Evolutionary conservation across 2,329 filamentous ascomycete species (phyloP).

Genomic region (Chalara sp.): DNA sequence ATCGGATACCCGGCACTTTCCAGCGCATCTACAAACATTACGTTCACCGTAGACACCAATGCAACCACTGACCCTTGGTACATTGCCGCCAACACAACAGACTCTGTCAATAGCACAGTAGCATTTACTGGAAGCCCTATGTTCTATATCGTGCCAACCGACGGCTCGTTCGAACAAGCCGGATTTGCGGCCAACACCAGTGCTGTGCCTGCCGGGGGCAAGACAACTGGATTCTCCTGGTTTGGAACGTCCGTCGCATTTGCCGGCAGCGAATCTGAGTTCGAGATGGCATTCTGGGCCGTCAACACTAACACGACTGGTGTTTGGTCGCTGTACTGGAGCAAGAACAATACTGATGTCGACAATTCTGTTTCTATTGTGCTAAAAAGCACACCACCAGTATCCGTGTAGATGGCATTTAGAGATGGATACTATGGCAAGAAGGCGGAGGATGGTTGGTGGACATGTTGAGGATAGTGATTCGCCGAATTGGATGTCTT

Average conservation of each 20-base stretch:
- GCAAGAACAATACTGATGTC: background rate
- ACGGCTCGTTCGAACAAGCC: background rate
- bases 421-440: no score
- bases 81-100: constrained; percentile 49
- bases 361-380: no score
- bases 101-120: background rate
- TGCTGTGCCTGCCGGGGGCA: background rate
- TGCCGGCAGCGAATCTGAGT: background rate
- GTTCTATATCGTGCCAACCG: constrained; percentile 1
- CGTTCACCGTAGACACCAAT: no score
- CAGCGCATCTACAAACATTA: no score
- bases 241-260: background rate
- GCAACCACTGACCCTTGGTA: no score
- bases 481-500: no score
- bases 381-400: no score
- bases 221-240: background rate
- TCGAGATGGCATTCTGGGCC: background rate
- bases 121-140: background rate
- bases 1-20: no score
- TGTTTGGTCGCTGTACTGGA: background rate
- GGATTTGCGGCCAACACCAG: background rate
- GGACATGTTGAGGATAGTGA: no score
- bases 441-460: no score
- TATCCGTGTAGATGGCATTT: no score
- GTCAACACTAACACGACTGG: background rate